A percentile compares a stretch with the other conserved stretches of the same genome.
These are phyloP conservation scores for Arbutus unedo DNA, from an alignment of 148 eudicot genomes.

Conservation along the genomic window DNA sequence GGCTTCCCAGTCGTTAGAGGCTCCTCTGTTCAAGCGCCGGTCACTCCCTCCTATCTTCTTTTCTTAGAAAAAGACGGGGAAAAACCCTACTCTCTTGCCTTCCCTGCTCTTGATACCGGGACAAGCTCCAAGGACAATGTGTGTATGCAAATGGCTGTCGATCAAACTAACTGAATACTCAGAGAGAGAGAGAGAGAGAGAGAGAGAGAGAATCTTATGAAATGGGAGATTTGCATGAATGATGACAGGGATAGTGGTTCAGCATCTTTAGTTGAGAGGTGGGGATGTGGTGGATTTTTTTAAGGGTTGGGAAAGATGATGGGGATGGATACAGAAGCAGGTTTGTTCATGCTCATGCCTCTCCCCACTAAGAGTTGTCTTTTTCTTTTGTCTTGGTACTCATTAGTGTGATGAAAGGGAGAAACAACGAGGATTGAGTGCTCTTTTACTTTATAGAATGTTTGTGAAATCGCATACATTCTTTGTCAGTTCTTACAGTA, in stretches of 20 bases:
- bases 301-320: constrained; percentile 4
- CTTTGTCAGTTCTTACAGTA: background rate
- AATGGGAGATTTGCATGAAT: background rate
- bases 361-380: constrained; percentile 16
- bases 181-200: background rate
- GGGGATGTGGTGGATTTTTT: constrained; percentile 2
- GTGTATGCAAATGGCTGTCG: background rate
- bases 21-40: background rate
- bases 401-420: constrained; percentile 8
- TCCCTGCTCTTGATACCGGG: background rate
- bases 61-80: background rate
- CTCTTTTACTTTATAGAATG: background rate
- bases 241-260: background rate
- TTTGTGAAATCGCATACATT: background rate
- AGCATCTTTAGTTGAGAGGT: constrained; percentile 10
- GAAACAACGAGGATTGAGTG: background rate
- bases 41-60: background rate
- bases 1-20: background rate
- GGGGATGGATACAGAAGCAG: background rate
- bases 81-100: background rate
- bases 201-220: background rate
- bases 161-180: background rate
- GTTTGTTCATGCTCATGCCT: constrained; percentile 12
- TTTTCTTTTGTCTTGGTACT: constrained; percentile 9
- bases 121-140: background rate